Evolutionary conservation across 495 filamentous ascomycete species (phyloP).

Genomic region (Podospora bellae-mahoneyi): DNA sequence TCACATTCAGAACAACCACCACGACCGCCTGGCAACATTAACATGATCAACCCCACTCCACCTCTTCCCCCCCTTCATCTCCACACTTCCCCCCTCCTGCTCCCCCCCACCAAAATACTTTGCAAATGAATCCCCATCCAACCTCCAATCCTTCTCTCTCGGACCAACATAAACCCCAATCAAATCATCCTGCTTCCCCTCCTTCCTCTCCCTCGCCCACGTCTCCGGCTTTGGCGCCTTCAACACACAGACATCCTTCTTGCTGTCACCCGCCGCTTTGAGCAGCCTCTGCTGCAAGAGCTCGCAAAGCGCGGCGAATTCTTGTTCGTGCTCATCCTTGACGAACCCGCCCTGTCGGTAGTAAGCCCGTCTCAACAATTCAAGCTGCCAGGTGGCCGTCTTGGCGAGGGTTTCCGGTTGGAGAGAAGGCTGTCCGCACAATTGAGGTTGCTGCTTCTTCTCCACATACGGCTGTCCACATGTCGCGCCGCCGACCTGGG

Average conservation of each 20-base stretch:
- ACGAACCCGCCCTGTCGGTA: slow-evolving; percentile 29
- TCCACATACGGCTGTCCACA: background rate
- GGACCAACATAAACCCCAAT: slow-evolving; percentile 27
- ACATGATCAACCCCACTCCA: slow-evolving; percentile 17
- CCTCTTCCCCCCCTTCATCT: slow-evolving; percentile 7
- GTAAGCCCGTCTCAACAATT: slow-evolving; percentile 49
- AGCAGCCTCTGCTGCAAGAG: slow-evolving; percentile 15
- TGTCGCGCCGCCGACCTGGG: background rate
- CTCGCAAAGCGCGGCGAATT: slow-evolving; percentile 19
- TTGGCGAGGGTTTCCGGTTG: slow-evolving; percentile 43
- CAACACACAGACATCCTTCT: background rate
- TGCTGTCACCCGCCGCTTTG: slow-evolving; percentile 4
- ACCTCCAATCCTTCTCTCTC: slow-evolving; percentile 24
- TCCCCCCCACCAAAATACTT: slow-evolving; percentile 1
- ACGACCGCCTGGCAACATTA: slow-evolving; percentile 19
- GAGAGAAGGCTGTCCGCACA: slow-evolving; percentile 13
- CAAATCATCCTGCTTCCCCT: slow-evolving; percentile 25
- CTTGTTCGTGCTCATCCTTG: slow-evolving; percentile 32
- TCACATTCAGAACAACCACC: slow-evolving; percentile 10
- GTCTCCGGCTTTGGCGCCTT: slow-evolving; percentile 18
- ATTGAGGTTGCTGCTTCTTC: background rate
- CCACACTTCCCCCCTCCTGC: background rate
- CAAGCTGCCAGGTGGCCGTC: slow-evolving; percentile 46
- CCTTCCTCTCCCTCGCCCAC: slow-evolving; percentile 19
- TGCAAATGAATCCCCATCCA: slow-evolving; percentile 5